phyloP scores from a whole-genome alignment of 495 filamentous ascomycete genomes.

The Hyaloscypha hepaticicola region DNA sequence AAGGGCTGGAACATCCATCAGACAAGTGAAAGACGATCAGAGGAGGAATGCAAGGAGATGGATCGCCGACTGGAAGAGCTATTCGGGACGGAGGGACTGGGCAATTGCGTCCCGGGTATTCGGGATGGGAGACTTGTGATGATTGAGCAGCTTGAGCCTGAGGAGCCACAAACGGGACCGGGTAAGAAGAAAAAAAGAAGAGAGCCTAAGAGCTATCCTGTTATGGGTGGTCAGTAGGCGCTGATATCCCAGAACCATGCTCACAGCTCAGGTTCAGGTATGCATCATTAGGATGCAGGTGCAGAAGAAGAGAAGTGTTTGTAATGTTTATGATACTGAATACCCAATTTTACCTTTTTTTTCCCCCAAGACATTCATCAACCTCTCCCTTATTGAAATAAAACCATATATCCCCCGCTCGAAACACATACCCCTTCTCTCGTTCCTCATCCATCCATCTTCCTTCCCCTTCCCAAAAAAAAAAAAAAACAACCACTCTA shows the following conservation, averaged over 20 bases:
- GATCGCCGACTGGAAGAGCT: constrained; percentile 11
- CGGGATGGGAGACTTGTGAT: constrained; percentile 17
- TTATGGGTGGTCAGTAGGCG: neutral
- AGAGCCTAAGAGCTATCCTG: neutral
- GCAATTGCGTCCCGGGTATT: constrained; percentile 10
- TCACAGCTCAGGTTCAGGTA: neutral
- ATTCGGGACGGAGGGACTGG: constrained; percentile 3
- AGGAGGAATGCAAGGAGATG: constrained; percentile 32
- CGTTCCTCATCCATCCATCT: too few relatives aligned
- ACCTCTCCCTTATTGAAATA: too few relatives aligned
- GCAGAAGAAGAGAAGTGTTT: neutral
- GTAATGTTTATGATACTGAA: too few relatives aligned
- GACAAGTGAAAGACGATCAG: constrained; percentile 28
- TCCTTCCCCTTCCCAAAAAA: too few relatives aligned
- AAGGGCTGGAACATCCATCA: constrained; percentile 26
- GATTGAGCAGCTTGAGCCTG: constrained; percentile 15
- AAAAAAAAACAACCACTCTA: too few relatives aligned
- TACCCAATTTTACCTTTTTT: too few relatives aligned
- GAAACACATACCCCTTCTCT: too few relatives aligned
- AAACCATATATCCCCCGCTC: too few relatives aligned
- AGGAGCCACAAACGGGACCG: constrained; percentile 11
- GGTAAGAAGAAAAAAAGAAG: constrained; percentile 12
- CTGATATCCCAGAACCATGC: neutral
- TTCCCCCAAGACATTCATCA: too few relatives aligned
- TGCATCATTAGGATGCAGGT: neutral